Base-by-base conservation (phyloP, 2,329 filamentous ascomycete genomes). In the Alternaria ventricosa region DNA sequence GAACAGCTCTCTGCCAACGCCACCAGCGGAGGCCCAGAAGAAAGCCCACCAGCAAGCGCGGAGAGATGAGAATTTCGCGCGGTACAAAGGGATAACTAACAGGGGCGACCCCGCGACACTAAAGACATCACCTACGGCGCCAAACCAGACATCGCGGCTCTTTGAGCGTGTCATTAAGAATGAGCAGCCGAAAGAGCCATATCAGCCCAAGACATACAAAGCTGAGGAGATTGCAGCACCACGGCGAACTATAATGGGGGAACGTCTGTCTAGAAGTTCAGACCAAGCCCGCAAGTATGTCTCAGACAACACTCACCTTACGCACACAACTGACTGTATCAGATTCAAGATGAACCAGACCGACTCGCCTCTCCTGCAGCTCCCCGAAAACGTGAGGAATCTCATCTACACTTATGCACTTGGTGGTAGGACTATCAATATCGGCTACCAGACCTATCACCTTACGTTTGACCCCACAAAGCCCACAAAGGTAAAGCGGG, bases 291-390 rank as follows among this genome's bases (percentile, higher is more conserved):
- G 67, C 11, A 28, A 68, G 72, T 73, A 63, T 66, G 72, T 63
- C 6, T 15, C 20, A 18, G 20, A 33, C 6, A 23, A 3, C 18
- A 36, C 23, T 6, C 43, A 6, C 20, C 33, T 18, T 4, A 22
- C 28, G 20, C 12, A 6, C 30, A 22, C 28, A 20, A 44, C 23
- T 55, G 25, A 56, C 50, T 60, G 6, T 57, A 41, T 12, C 15
- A 75, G 73, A 23, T 78, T 75, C 72, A 55, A 55, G 0, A 28
- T 25, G 8, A 78, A 78, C 28, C 75, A 75, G 46, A 54, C 43
- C 18, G 60, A 65, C 4, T 76, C 75, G 11, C 67, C 62, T 7
- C 66, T 78, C 3, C 55, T 78, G 15, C 66, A 66, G 13, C 69
- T 78, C 4, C 75, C 75, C 6, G 47, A 49, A 5, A 66, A 72